Evolutionary conservation across 2,329 filamentous ascomycete species (phyloP), one percentile per base, ranked within the genome.

Genomic region (Didymella keratinophila): DNA sequence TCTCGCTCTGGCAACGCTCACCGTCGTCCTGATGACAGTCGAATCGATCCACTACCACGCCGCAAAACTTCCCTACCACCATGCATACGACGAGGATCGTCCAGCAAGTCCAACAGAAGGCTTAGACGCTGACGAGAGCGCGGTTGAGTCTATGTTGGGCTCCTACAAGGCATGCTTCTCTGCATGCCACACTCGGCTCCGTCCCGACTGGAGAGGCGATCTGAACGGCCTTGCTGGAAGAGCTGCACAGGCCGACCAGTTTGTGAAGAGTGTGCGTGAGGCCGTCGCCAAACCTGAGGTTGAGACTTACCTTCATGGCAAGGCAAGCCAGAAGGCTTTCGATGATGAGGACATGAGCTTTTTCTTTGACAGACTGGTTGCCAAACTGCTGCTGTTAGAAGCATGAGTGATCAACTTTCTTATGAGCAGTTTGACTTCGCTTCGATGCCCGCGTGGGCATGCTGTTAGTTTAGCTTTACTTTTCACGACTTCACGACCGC

Each of bases 21-120:
- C 71, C 34, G 66, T 70, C 21, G 49, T 78, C 3, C 63, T 78
- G 14, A 78, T 78, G 75, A 72, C 70, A 0, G 63, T 78, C 16
- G 76, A 78, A 46, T 75, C 70, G 8, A 70, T 76, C 16, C 75
- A 78, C 21, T 78, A 78, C 61, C 75, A 78, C 30, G 70, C 72
- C 0, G 71, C 73, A 0, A 77, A 76, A 46, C 49, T 71, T 0
- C 70, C 74, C 0, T 78, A 77, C 44, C 76, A 78, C 52, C 52
- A 64, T 46, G 45, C 47, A 2, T 64, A 64, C 56, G 58, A 59
- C 20, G 3, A 32, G 2, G 5, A 41, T 0, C 36, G 32, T 11
- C 34, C 27, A 1, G 4, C 16, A 14, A 36, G 18, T 8, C 44
- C 39, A 8, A 30, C 42, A 11, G 57, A 65, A 10, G 46, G 65